Evolutionary conservation across 176 grass and related monocot species (phyloP).

Genomic region (Avena sativa): DNA sequence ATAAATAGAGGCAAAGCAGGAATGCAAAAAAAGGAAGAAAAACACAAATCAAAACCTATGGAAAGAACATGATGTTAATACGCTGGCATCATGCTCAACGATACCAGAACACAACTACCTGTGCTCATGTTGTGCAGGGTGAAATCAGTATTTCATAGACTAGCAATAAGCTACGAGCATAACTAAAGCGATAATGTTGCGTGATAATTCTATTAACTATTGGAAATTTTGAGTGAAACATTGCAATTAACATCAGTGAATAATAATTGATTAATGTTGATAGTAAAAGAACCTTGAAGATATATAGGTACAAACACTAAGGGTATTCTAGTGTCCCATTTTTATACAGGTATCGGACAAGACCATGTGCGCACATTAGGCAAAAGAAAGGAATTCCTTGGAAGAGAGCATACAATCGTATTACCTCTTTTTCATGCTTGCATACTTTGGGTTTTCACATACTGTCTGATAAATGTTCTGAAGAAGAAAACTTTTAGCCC

Average conservation of each 20-base stretch:
- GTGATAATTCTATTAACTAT: slow-evolving; percentile 21
- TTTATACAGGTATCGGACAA: neutral
- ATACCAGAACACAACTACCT: slow-evolving; percentile 26
- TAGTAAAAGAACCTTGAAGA: neutral
- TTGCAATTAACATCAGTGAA: neutral
- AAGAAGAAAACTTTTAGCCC: slow-evolving; percentile 92
- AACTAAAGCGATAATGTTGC: slow-evolving; percentile 18
- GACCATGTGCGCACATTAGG: neutral
- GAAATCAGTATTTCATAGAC: neutral
- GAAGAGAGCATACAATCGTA: slow-evolving; percentile 32
- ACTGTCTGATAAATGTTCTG: slow-evolving; percentile 85
- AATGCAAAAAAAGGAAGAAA: neutral
- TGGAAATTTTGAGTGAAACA: slow-evolving; percentile 27
- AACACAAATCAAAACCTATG: neutral
- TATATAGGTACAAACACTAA: slow-evolving; percentile 4
- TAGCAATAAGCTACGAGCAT: slow-evolving; percentile 33
- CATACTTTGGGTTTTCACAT: slow-evolving; percentile 90
- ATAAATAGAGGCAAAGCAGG: slow-evolving; percentile 1
- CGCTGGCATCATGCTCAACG: slow-evolving; percentile 15
- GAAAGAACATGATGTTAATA: slow-evolving; percentile 31
- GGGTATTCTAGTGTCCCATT: neutral
- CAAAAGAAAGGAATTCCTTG: slow-evolving; percentile 29
- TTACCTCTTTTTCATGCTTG: slow-evolving; percentile 83
- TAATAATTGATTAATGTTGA: slow-evolving; percentile 10
- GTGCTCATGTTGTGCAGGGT: slow-evolving; percentile 5